Evolutionary conservation across 2,329 filamentous ascomycete genomes (phyloP).

Genomic region (Karstenula rhodostoma): DNA sequence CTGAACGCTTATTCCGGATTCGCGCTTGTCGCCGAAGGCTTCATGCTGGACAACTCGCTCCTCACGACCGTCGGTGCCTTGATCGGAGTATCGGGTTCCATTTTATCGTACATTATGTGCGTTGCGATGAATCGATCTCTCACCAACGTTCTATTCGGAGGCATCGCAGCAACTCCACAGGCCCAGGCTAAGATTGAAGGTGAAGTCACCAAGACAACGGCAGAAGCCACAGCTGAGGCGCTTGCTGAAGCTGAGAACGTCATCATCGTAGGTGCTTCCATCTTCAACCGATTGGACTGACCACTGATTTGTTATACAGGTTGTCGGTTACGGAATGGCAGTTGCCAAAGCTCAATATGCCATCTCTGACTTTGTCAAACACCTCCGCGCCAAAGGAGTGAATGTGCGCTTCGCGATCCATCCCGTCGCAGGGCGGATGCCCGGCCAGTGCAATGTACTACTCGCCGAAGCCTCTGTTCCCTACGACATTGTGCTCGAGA

Average conservation of each 20-base stretch:
- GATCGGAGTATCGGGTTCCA: constrained; percentile 88
- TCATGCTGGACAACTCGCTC: constrained; percentile 89
- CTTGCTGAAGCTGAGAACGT: constrained; percentile 81
- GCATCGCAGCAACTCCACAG: constrained; percentile 71
- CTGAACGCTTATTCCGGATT: constrained; percentile 92
- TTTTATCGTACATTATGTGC: constrained; percentile 74
- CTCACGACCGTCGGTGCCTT: constrained; percentile 85
- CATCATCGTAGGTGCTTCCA: constrained; percentile 68
- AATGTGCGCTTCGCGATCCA: constrained; percentile 91
- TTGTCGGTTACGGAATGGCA: constrained; percentile 93
- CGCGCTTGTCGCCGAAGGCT: constrained; percentile 85
- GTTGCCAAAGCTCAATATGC: constrained; percentile 94
- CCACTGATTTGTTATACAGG: constrained; percentile 27
- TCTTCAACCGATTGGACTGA: too few relatives aligned
- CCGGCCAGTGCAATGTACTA: constrained; percentile 90
- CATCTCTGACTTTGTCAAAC: constrained; percentile 80
- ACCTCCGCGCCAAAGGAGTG: constrained; percentile 76
- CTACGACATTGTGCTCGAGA: constrained; percentile 91
- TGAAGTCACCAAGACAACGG: constrained; percentile 76
- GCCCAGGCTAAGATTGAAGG: constrained; percentile 80
- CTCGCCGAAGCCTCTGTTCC: constrained; percentile 87
- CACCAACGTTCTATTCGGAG: constrained; percentile 89
- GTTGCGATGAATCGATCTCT: constrained; percentile 91
- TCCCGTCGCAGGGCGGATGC: constrained; percentile 90
- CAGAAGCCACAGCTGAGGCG: constrained; percentile 82